Evolutionary conservation across 352 stramenopile species (phyloP).

Genomic region (Phytophthora foliorum): DNA sequence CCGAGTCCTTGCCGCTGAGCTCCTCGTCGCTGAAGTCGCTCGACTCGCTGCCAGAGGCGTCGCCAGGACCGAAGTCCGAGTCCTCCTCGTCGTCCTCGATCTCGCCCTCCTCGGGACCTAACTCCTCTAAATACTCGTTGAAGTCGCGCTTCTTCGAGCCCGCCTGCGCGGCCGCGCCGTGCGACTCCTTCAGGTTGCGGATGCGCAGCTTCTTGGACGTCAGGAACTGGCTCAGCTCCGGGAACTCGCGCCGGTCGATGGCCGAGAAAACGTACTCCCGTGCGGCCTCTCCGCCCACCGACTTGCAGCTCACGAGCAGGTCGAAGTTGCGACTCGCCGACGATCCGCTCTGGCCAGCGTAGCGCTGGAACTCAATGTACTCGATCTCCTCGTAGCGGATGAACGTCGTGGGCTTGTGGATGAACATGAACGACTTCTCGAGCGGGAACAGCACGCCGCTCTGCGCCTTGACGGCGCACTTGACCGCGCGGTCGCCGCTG

Average conservation of each 20-base stretch:
- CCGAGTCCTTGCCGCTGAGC: constrained; percentile 81
- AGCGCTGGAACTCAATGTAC: constrained; percentile 98
- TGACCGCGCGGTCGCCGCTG: constrained; percentile 88
- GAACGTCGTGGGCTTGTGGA: constrained; percentile 99
- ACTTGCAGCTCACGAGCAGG: constrained; percentile 93
- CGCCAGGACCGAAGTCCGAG: constrained; percentile 93
- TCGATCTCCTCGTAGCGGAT: constrained; percentile 99
- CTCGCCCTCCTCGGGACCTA: constrained; percentile 88
- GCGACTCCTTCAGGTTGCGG: constrained; percentile 92
- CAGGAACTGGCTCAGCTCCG: constrained; percentile 96
- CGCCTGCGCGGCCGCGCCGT: constrained; percentile 40
- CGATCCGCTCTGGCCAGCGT: constrained; percentile 90
- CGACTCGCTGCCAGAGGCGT: constrained; percentile 61
- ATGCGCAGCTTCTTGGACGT: constrained; percentile 96
- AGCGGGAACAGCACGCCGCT: constrained; percentile 98
- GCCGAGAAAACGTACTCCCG: constrained; percentile 96
- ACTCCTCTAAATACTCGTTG: constrained; percentile 83
- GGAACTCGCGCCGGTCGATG: constrained; percentile 97
- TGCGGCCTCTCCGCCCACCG: constrained; percentile 79
- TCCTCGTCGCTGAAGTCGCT: constrained; percentile 90
- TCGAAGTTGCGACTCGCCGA: constrained; percentile 97
- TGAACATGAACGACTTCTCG: constrained; percentile 99
- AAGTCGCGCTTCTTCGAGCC: constrained; percentile 82
- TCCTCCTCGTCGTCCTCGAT: constrained; percentile 94
- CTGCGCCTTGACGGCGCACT: constrained; percentile 95